Conservation (phyloP, 2,329 filamentous ascomycete genomes). For the Calonectria honghensis region DNA sequence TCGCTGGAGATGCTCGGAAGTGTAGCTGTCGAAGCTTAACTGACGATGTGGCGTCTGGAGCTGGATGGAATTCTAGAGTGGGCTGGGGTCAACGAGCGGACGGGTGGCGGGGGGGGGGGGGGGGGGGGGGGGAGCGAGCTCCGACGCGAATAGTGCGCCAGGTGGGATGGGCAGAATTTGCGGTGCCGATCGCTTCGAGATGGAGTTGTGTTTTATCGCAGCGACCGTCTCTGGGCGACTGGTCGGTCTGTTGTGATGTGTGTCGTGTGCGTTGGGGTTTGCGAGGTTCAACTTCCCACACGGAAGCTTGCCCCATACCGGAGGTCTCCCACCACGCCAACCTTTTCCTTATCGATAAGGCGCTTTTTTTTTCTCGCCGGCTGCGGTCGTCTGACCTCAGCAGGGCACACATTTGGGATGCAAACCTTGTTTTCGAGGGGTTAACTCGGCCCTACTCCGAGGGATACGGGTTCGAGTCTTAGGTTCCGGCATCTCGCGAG, state of each 20-base stretch:
- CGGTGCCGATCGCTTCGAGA: not conserved
- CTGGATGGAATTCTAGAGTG: slow-evolving; percentile 39
- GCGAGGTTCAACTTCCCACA: slow-evolving; percentile 48
- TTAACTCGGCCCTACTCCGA: not conserved
- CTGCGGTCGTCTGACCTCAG: slow-evolving; percentile 30
- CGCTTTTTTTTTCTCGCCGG: slow-evolving; percentile 19
- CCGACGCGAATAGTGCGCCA: slow-evolving; percentile 33
- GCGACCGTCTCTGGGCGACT: slow-evolving; percentile 27
- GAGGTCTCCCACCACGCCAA: slow-evolving; percentile 48
- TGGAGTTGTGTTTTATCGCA: slow-evolving; percentile 26
- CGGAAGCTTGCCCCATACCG: slow-evolving; percentile 41
- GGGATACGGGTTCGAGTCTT: not conserved
- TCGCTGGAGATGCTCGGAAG: slow-evolving; percentile 2
- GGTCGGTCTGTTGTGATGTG: slow-evolving; percentile 44
- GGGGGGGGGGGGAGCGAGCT: slow-evolving; percentile 22
- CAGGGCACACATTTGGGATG: slow-evolving; percentile 19
- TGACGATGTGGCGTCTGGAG: slow-evolving; percentile 38
- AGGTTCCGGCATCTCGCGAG: slow-evolving; percentile 22
- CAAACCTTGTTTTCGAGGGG: slow-evolving; percentile 8
- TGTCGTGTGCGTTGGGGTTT: slow-evolving; percentile 53
- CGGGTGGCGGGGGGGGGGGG: slow-evolving; percentile 32
- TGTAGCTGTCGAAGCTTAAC: slow-evolving; percentile 39
- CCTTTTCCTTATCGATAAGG: slow-evolving; percentile 59
- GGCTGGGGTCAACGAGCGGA: slow-evolving; percentile 47
- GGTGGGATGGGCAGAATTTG: not conserved